These are phyloP conservation scores for Ottelia alismoides DNA, from an alignment of 106 monocot species.

Conservation along the genomic window DNA sequence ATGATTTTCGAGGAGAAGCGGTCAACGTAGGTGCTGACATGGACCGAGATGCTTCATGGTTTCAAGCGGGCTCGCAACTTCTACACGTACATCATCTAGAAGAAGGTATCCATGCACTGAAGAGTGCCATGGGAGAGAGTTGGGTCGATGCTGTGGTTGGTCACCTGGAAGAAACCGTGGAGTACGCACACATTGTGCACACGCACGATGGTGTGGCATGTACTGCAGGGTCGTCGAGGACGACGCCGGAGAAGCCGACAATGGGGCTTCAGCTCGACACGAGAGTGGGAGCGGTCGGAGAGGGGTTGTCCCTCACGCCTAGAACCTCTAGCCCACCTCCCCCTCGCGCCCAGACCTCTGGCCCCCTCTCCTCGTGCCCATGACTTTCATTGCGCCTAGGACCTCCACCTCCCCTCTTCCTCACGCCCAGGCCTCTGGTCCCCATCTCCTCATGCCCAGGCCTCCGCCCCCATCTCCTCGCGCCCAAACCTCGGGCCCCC, in stretches of 20 bases:
- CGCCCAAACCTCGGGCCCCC: too few relatives aligned
- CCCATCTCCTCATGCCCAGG: too few relatives aligned
- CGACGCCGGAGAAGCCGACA: slow-evolving; percentile 36
- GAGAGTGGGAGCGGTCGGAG: slow-evolving; percentile 5
- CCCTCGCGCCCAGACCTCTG: too few relatives aligned
- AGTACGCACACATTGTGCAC: slow-evolving; percentile 24
- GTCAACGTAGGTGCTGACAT: slow-evolving; percentile 50
- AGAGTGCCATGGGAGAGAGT: slow-evolving; percentile 12
- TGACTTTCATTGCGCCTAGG: too few relatives aligned
- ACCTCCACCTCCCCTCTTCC: too few relatives aligned
- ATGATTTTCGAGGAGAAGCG: slow-evolving; percentile 52
- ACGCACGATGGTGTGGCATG: slow-evolving; percentile 15
- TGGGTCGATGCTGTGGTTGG: slow-evolving; percentile 34
- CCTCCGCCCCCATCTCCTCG: too few relatives aligned
- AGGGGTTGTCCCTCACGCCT: too few relatives aligned
- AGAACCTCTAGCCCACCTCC: too few relatives aligned
- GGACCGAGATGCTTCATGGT: slow-evolving; percentile 60
- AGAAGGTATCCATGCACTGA: slow-evolving; percentile 35
- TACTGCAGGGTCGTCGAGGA: slow-evolving; percentile 12
- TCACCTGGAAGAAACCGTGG: slow-evolving; percentile 58
- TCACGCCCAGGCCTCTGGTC: too few relatives aligned
- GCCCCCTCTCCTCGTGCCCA: too few relatives aligned
- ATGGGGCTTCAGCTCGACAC: slow-evolving; percentile 32
- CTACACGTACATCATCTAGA: slow-evolving; percentile 20
- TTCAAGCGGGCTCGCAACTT: slow-evolving; percentile 36